Base-by-base conservation (phyloP, 1,284 basidiomycete species). In the Tylopilus orsonianus region DNA sequence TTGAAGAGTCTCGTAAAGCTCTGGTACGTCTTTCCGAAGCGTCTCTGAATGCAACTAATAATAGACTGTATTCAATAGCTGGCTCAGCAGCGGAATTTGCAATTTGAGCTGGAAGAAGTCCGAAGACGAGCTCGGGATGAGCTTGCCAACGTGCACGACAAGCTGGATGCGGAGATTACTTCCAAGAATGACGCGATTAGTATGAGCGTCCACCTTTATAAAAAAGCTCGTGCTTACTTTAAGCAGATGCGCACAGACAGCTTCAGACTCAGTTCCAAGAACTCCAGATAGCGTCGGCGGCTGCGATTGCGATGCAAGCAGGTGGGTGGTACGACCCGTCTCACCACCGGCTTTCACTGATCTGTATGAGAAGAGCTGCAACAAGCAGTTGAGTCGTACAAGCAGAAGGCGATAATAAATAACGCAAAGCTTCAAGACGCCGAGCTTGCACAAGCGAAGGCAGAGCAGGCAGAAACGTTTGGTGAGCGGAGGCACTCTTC, bases 1-100 rank as follows among this genome's bases (percentile, higher is more conserved):
- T 87, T 10, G 86, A 88, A 56, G 85, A 86, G 55, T 85, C 84
- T n/a, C 75, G 81, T 34, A 85, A 83, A 58, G 83, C 85, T 43
- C 61, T 89, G 58, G 86, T 86, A 63, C 48, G 78, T 48, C 14
- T 36, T 34, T 32, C 16, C 18, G 7, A 16, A 32, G 16, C 4
- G 33, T 50, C 22, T 3, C 23, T 12, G 4, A 34, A 38, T 14
- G 19, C 29, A 35, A 48, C 34, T 48, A 20, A 42, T 37, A 29
- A 41, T 41, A 50, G 32, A 45, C 39, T 24, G 29, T 29, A 34
- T 12, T 18, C 40, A 46, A 34, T 56, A 88, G 84, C 64, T 85
- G 32, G 75, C 82, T 14, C 85, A 87, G 60, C 84, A 88, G 61
- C 76, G 81, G n/a, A 76, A 78, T 7, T 68, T 78, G 23, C 81